Evolutionary conservation across 768 basidiomycete genomes (phyloP).

Genomic region (Trametes villosa): DNA sequence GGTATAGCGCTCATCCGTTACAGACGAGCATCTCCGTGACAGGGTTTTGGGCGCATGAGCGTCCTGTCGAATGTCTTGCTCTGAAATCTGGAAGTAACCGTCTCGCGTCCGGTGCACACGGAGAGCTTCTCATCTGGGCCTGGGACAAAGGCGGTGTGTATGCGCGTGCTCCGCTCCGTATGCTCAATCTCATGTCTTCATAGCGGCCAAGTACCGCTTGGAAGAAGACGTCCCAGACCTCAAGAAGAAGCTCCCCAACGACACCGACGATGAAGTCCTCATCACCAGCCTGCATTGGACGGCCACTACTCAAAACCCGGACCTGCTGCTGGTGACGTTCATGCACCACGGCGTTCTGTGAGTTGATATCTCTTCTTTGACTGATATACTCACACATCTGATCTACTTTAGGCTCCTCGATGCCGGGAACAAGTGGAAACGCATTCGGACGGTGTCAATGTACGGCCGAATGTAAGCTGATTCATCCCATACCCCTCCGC

Average conservation of each 20-base stretch:
- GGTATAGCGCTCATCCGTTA: not conserved
- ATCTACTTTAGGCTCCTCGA: not conserved
- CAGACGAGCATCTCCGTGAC: not conserved
- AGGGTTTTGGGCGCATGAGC: not conserved
- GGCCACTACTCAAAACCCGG: not conserved
- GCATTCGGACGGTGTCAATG: too few species aligned
- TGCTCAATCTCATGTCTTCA: not conserved
- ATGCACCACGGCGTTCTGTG: constrained; percentile 1
- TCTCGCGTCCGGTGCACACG: not conserved
- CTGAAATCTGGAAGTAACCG: not conserved
- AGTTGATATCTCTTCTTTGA: not conserved
- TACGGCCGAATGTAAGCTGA: too few species aligned
- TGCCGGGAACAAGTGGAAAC: too few species aligned
- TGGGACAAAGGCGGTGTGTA: not conserved
- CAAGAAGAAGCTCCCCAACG: not conserved
- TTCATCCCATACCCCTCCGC: too few species aligned
- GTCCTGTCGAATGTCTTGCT: constrained; percentile 2
- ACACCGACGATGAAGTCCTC: not conserved
- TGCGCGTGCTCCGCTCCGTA: not conserved
- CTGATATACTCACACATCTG: not conserved
- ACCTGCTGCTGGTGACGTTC: not conserved
- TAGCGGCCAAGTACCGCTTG: not conserved
- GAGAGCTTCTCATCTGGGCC: not conserved
- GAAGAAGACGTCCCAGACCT: not conserved
- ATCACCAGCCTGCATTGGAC: constrained; percentile 8